Percentiles rank a stretch among this genome's conserved stretches.
These are phyloP conservation scores for Phytophthora nicotianae DNA, from an alignment of 352 stramenopile species.

Conservation along the genomic window DNA sequence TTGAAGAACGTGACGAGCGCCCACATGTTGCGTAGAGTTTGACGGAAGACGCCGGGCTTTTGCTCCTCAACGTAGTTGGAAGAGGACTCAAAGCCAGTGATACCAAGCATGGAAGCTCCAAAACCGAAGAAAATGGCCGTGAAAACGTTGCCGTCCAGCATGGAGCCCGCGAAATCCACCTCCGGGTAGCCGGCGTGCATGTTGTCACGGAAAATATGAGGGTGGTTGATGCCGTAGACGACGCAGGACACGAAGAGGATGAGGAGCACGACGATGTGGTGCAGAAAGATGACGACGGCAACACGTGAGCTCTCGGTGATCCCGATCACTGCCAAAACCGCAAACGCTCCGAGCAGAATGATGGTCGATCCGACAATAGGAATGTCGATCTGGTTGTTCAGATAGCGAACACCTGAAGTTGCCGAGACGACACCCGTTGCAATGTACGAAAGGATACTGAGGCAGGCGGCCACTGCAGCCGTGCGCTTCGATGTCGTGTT, in stretches of 20 bases:
- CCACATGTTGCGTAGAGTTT: slow-evolving; percentile 50
- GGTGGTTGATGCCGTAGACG: slow-evolving; percentile 61
- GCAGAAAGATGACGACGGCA: slow-evolving; percentile 78
- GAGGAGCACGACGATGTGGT: slow-evolving; percentile 73
- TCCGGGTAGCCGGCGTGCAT: slow-evolving; percentile 55
- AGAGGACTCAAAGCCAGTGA: slow-evolving; percentile 90
- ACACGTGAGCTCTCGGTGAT: slow-evolving; percentile 84
- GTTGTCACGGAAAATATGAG: slow-evolving; percentile 66
- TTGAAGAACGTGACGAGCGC: slow-evolving; percentile 30
- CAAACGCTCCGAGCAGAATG: slow-evolving; percentile 75
- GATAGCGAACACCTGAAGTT: slow-evolving; percentile 74
- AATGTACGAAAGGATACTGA: slow-evolving; percentile 89
- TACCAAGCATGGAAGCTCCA: slow-evolving; percentile 80
- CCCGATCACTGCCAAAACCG: slow-evolving; percentile 69
- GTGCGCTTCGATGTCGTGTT: slow-evolving; percentile 90
- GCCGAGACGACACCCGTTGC: slow-evolving; percentile 75
- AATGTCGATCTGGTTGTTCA: slow-evolving; percentile 68
- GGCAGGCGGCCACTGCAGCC: slow-evolving; percentile 77
- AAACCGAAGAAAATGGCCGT: slow-evolving; percentile 79
- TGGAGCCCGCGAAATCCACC: slow-evolving; percentile 56
- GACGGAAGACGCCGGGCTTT: slow-evolving; percentile 70
- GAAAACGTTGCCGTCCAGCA: slow-evolving; percentile 40
- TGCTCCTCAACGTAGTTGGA: slow-evolving; percentile 91
- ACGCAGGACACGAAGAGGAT: slow-evolving; percentile 55
- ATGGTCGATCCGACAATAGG: slow-evolving; percentile 43